These are phyloP conservation scores for Chaetoceros tenuissimus DNA, from an alignment of 108 stramenopile genomes.

Conservation along the genomic window DNA sequence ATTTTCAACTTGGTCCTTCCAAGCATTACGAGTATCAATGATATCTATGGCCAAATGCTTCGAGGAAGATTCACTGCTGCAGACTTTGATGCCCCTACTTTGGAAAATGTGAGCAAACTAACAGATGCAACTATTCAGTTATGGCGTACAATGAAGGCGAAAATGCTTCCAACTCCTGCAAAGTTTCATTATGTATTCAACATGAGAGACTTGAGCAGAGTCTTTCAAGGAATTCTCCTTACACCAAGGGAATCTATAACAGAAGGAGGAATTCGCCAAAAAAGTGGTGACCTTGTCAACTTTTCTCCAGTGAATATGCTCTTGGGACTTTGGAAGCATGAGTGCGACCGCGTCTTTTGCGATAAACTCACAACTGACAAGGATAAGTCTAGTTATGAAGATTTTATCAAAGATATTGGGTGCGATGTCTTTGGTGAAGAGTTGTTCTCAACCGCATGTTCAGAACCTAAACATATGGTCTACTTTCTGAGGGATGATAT, in stretches of 20 bases:
- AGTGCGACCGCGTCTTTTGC: slow-evolving; percentile 82
- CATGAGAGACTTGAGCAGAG: slow-evolving; percentile 83
- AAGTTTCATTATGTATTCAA: slow-evolving; percentile 93
- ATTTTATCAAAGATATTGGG: slow-evolving; percentile 45
- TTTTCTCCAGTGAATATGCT: slow-evolving; percentile 46
- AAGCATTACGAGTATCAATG: slow-evolving; percentile 83
- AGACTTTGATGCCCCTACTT: slow-evolving; percentile 44
- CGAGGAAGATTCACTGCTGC: slow-evolving; percentile 52
- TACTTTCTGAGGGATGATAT: slow-evolving; percentile 84
- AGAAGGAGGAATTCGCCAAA: slow-evolving; percentile 47
- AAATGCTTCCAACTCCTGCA: slow-evolving; percentile 88
- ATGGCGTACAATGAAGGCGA: slow-evolving; percentile 74
- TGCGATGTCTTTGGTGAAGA: slow-evolving; percentile 42
- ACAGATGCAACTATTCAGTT: slow-evolving; percentile 74
- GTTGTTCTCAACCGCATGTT: slow-evolving; percentile 18
- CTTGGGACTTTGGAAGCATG: slow-evolving; percentile 77
- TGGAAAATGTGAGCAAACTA: slow-evolving; percentile 49
- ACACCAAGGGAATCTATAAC: slow-evolving; percentile 72
- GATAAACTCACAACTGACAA: slow-evolving; percentile 81
- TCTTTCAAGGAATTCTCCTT: slow-evolving; percentile 85
- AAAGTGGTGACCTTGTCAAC: slow-evolving; percentile 28
- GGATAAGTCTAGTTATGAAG: slow-evolving; percentile 71
- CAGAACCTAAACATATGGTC: slow-evolving; percentile 64
- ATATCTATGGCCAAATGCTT: slow-evolving; percentile 91
- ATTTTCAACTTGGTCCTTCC: slow-evolving; percentile 87